phyloP scores from a whole-genome alignment of 208 protist species.

The Herpetomonas samuelpessoai region DNA sequence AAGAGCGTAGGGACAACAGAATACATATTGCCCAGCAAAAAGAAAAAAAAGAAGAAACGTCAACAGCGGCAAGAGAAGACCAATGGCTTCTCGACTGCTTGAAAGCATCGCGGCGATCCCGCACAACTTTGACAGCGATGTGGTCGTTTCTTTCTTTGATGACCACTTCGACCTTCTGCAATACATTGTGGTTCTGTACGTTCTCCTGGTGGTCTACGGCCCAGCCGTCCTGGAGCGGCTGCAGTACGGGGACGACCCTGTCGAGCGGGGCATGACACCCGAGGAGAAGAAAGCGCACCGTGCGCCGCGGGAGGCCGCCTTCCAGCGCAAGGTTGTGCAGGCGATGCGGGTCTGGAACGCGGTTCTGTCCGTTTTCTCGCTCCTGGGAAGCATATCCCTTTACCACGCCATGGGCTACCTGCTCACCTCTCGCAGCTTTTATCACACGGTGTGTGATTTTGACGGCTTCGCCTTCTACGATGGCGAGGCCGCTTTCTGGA shows the following conservation, averaged over 20 bases:
- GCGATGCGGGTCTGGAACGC: conserved; percentile 65
- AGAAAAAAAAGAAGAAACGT: no score
- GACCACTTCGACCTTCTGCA: conserved; percentile 34
- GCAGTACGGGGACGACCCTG: background rate
- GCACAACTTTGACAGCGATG: conserved; percentile 31
- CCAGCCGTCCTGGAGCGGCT: conserved; percentile 1
- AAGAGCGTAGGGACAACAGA: no score
- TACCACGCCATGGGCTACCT: conserved; percentile 29
- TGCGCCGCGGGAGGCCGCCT: background rate
- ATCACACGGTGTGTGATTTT: conserved; percentile 39
- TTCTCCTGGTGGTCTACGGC: conserved; percentile 19
- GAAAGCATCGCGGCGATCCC: conserved; percentile 1
- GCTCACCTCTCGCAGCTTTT: conserved; percentile 22
- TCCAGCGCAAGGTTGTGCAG: background rate
- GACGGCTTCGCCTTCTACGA: conserved; percentile 39
- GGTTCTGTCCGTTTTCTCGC: conserved; percentile 59
- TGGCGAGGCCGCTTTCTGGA: conserved; percentile 50
- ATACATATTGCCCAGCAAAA: no score
- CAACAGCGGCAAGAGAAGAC: no score
- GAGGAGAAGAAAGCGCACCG: background rate
- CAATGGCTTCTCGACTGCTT: no score
- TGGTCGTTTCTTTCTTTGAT: conserved; percentile 20
- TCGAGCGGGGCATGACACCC: background rate
- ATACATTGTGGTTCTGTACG: conserved; percentile 29
- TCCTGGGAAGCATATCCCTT: conserved; percentile 38